These are phyloP conservation scores for Pyrus pyrifolia DNA, from an alignment of 306 rosid genomes.

Conservation along the genomic window DNA sequence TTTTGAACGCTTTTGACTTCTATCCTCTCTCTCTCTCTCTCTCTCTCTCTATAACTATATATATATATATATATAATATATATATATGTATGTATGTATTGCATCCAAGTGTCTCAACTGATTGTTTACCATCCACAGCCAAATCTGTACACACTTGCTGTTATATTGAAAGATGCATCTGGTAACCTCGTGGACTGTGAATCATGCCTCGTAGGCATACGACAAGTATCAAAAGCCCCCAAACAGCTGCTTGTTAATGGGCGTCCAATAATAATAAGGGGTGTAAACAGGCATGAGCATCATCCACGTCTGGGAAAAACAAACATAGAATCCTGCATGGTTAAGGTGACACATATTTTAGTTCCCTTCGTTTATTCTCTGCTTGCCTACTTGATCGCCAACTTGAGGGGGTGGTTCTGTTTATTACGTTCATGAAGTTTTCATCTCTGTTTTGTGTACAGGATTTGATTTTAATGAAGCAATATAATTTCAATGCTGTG, in stretches of 20 bases:
- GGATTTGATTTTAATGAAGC: conserved; percentile 92
- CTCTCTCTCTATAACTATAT: no score
- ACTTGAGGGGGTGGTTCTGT: conserved; percentile 3
- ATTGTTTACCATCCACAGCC: conserved; percentile 50
- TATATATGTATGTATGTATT: background rate
- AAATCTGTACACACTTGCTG: conserved; percentile 69
- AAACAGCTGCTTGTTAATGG: conserved; percentile 94
- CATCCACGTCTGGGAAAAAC: conserved; percentile 95
- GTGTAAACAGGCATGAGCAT: conserved; percentile 96
- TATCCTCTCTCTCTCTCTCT: no score
- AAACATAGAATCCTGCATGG: conserved; percentile 90
- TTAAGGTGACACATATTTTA: conserved; percentile 45
- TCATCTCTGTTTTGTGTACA: conserved; percentile 24
- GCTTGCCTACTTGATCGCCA: background rate
- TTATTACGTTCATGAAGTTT: conserved; percentile 5
- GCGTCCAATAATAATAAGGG: conserved; percentile 68
- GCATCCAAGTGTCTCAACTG: background rate
- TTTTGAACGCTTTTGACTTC: background rate
- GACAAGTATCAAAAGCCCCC: conserved; percentile 65
- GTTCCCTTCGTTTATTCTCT: background rate
- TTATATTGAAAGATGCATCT: conserved; percentile 62
- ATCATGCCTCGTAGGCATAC: conserved; percentile 73
- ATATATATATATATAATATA: no score
- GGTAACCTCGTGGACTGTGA: conserved; percentile 76
- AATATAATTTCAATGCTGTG: conserved; percentile 85